These are phyloP conservation scores for Penicillium sp. DNA, from an alignment of 2,329 filamentous ascomycete species.

Conservation along the genomic window DNA sequence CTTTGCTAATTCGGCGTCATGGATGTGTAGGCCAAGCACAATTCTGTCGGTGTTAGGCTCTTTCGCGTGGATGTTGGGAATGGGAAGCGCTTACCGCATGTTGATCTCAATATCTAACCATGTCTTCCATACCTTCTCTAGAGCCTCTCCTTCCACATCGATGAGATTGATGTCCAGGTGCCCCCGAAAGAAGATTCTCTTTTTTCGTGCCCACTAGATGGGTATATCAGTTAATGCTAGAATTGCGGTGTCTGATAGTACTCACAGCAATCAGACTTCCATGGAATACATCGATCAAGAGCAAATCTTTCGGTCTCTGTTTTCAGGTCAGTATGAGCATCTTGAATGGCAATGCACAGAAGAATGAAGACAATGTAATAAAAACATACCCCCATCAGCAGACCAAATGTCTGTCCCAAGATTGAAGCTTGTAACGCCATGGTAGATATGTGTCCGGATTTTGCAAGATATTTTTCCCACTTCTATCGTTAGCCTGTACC, in stretches of 20 bases:
- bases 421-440: slow-evolving; percentile 13
- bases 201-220: background rate
- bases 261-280: slow-evolving; percentile 13
- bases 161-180: background rate
- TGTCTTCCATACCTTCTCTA: slow-evolving; percentile 2
- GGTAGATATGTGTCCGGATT: background rate
- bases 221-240: background rate
- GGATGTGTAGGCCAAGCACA: slow-evolving; percentile 8
- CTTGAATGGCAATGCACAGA: background rate
- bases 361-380: background rate
- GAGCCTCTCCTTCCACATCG: background rate
- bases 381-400: slow-evolving; percentile 12
- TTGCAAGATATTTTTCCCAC: slow-evolving; percentile 14
- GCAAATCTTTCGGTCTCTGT: slow-evolving; percentile 13
- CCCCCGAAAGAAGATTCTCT: background rate
- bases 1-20: slow-evolving; percentile 11
- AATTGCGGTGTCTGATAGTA: background rate
- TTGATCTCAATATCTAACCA: slow-evolving; percentile 12
- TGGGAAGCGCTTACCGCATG: background rate
- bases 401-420: slow-evolving; percentile 12
- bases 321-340: background rate
- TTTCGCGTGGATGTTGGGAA: background rate
- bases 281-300: slow-evolving; percentile 13
- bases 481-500: background rate
- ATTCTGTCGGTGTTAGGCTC: slow-evolving; percentile 1